These are phyloP conservation scores for Carex kokanica DNA, from an alignment of 176 grass and related monocot genomes.

Conservation along the genomic window DNA sequence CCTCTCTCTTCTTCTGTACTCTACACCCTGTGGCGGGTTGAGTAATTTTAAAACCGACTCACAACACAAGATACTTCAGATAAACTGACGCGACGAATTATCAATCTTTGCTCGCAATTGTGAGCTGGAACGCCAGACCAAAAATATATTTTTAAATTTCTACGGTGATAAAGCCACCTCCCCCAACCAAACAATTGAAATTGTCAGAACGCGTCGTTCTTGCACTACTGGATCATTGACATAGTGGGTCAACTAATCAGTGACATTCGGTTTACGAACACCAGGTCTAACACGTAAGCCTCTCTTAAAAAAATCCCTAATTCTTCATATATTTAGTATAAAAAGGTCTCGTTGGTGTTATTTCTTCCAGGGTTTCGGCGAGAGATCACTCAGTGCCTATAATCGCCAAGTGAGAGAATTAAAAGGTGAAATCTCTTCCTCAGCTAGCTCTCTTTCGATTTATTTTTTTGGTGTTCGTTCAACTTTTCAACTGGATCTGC, in stretches of 20 bases:
- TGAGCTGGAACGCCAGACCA: slow-evolving; percentile 29
- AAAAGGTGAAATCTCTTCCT: slow-evolving; percentile 14
- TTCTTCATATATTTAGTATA: slow-evolving; percentile 14
- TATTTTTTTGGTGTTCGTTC: background rate
- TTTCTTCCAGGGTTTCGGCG: slow-evolving; percentile 32
- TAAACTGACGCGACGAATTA: background rate
- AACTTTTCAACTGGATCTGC: slow-evolving; percentile 10
- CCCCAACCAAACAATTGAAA: background rate
- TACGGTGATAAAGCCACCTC: slow-evolving; percentile 30
- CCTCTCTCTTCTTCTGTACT: too few relatives aligned
- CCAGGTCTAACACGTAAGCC: background rate
- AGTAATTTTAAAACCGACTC: background rate
- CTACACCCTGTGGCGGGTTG: background rate
- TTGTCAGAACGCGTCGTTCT: background rate
- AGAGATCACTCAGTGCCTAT: slow-evolving; percentile 15
- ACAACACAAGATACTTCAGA: background rate
- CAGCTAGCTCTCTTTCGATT: background rate
- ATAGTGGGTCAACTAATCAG: background rate
- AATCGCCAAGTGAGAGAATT: background rate
- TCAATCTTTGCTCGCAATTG: background rate
- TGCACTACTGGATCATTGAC: background rate
- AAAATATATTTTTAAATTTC: slow-evolving; percentile 17
- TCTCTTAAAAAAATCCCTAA: slow-evolving; percentile 25
- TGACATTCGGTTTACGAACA: background rate
- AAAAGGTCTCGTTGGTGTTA: background rate